Conservation (phyloP, 2,329 filamentous ascomycete genomes). For the Madurella mycetomatis region DNA sequence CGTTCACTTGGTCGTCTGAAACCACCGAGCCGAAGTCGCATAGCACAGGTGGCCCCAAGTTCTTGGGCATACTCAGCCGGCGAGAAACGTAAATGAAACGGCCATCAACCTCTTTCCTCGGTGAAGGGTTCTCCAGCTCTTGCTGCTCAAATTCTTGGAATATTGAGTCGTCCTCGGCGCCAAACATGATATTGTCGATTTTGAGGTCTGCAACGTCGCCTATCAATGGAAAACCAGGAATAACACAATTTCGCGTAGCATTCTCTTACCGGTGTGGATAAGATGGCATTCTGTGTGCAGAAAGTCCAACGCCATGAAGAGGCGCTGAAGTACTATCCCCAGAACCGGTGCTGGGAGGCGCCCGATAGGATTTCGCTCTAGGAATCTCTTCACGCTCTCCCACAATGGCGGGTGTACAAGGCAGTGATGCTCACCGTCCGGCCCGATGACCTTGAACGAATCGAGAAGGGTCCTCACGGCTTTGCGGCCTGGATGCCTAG, state of each 20-base stretch:
- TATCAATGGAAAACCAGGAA: neutral
- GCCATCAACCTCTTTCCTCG: constrained; percentile 39
- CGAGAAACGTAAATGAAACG: constrained; percentile 41
- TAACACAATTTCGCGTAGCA: neutral
- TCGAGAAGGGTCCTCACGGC: constrained; percentile 35
- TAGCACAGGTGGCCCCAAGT: constrained; percentile 34
- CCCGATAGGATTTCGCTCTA: constrained; percentile 36
- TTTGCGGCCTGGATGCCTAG: constrained; percentile 31
- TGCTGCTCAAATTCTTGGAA: neutral
- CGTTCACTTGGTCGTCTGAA: constrained; percentile 32
- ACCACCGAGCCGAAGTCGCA: constrained; percentile 49
- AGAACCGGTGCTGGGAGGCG: constrained; percentile 35
- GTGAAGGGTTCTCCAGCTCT: constrained; percentile 35
- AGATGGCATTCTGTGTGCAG: constrained; percentile 43
- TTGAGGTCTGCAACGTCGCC: neutral
- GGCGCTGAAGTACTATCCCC: constrained; percentile 33
- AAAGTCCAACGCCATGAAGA: constrained; percentile 43
- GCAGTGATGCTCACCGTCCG: constrained; percentile 34
- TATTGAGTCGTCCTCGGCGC: neutral
- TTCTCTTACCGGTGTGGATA: constrained; percentile 37
- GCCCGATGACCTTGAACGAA: constrained; percentile 34
- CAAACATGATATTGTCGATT: constrained; percentile 9
- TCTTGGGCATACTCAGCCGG: constrained; percentile 32
- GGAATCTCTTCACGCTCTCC: constrained; percentile 38
- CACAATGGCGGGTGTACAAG: constrained; percentile 40